These are phyloP conservation scores for Trichosporon sp. DNA, from an alignment of 1,284 basidiomycete genomes.

Conservation along the genomic window DNA sequence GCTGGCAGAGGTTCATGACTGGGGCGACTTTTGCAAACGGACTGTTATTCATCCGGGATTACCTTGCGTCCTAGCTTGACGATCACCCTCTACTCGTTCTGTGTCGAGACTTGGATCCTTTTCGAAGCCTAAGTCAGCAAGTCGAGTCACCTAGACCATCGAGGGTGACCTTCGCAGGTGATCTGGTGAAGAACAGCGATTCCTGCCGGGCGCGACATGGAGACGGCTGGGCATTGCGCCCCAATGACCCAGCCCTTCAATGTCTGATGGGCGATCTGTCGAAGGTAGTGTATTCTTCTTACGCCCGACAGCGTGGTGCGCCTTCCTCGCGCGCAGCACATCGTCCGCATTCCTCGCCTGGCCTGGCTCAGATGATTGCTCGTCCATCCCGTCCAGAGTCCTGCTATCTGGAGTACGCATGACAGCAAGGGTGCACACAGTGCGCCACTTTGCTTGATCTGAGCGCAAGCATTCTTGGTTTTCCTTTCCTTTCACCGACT, in stretches of 20 bases:
- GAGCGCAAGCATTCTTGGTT: background rate
- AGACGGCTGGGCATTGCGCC: background rate
- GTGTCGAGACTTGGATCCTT: too few relatives aligned
- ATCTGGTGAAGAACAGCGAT: too few relatives aligned
- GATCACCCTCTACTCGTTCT: too few relatives aligned
- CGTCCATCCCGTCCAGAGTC: background rate
- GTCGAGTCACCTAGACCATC: too few relatives aligned
- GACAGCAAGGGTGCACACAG: background rate
- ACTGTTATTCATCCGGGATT: too few relatives aligned
- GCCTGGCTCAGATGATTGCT: background rate
- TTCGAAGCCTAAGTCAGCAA: too few relatives aligned
- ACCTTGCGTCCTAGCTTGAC: too few relatives aligned
- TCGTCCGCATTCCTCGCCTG: background rate
- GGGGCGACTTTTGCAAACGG: too few relatives aligned
- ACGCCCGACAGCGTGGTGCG: background rate
- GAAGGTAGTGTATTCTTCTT: background rate
- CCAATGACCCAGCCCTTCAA: background rate
- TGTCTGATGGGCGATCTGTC: background rate
- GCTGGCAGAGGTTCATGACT: too few relatives aligned
- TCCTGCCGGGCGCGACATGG: too few relatives aligned
- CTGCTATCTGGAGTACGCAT: too few relatives aligned
- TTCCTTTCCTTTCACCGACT: background rate
- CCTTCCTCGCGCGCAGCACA: background rate
- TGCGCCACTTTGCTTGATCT: background rate
- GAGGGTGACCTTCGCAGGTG: too few relatives aligned